phyloP scores from a whole-genome alignment of 805 yeast species.

The Sugiyamaella smithiae region DNA sequence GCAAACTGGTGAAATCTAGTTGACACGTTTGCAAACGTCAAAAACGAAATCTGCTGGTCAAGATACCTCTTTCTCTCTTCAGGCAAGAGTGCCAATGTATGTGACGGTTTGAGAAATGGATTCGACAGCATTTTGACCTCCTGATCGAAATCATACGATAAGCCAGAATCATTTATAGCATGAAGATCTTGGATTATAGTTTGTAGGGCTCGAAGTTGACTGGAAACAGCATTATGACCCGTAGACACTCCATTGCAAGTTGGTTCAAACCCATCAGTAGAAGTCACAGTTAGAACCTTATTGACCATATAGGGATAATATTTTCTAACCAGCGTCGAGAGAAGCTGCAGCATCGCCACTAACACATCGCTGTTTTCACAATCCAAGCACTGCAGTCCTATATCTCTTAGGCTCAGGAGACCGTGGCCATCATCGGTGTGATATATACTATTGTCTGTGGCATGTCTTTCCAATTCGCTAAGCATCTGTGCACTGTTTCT shows the following conservation, averaged over 20 bases:
- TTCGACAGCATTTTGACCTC: conserved; percentile 10
- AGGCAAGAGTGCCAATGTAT: conserved; percentile 7
- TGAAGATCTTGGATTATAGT: conserved; percentile 10
- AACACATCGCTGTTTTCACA: conserved; percentile 19
- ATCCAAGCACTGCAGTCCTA: conserved; percentile 22
- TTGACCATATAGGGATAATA: conserved; percentile 28
- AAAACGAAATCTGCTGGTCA: neutral
- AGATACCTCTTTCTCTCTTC: conserved; percentile 14
- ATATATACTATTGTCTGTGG: neutral
- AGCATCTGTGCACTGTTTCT: neutral
- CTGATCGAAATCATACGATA: conserved; percentile 9
- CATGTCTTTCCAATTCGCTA: too few species aligned
- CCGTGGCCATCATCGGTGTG: neutral
- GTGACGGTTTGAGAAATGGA: conserved; percentile 12
- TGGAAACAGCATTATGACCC: neutral
- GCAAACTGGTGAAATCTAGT: conserved; percentile 5
- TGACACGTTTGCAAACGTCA: neutral
- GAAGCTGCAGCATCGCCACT: conserved; percentile 24
- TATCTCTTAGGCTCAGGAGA: conserved; percentile 16
- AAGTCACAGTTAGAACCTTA: conserved; percentile 7
- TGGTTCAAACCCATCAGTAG: neutral
- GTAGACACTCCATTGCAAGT: neutral
- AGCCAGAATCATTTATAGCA: neutral
- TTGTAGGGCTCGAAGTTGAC: conserved; percentile 7
- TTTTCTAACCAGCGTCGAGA: conserved; percentile 25